Percentiles rank a stretch among this genome's conserved stretches.
Conservation (phyloP, 2,329 filamentous ascomycete species). For the Alternaria solani region DNA sequence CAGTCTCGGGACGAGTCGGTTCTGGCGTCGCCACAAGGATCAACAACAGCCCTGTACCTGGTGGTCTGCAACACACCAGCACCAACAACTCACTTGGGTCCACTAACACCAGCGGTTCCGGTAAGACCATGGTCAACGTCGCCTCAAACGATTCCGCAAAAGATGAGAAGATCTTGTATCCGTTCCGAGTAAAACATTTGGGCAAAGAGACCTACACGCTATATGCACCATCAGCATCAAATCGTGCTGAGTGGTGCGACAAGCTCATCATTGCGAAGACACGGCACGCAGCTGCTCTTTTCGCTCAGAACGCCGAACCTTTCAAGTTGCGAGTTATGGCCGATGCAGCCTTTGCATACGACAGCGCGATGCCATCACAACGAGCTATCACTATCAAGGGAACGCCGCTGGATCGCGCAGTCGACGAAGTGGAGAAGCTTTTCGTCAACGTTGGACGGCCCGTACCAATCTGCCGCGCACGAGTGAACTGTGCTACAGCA, state of each 20-base stretch:
- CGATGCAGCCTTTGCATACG: conserved; percentile 88
- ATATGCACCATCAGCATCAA: conserved; percentile 79
- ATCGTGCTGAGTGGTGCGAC: conserved; percentile 86
- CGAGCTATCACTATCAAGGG: conserved; percentile 83
- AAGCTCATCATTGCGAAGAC: conserved; percentile 97
- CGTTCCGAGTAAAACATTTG: conserved; percentile 94
- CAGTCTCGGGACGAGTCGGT: conserved; percentile 47
- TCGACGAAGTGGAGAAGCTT: conserved; percentile 83
- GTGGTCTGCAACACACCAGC: conserved; percentile 70
- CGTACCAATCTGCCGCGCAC: conserved; percentile 79
- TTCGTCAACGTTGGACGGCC: conserved; percentile 73
- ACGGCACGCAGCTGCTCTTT: conserved; percentile 85
- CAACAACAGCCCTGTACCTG: conserved; percentile 52
- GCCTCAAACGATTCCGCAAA: conserved; percentile 64
- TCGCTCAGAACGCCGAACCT: conserved; percentile 92
- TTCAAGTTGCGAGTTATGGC: conserved; percentile 92
- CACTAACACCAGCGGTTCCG: conserved; percentile 60
- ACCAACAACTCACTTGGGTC: conserved; percentile 68
- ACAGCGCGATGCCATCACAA: conserved; percentile 61
- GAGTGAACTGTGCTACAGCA: conserved; percentile 91
- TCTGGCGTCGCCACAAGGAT: conserved; percentile 63
- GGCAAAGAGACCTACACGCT: conserved; percentile 93
- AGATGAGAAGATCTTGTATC: conserved; percentile 83
- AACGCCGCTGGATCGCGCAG: conserved; percentile 89
- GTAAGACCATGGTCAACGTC: conserved; percentile 57